Evolutionary conservation across 371 early-diverging fungal species (phyloP), one percentile per base, ranked within the genome.

Genomic region (Rhizopus delemar): DNA sequence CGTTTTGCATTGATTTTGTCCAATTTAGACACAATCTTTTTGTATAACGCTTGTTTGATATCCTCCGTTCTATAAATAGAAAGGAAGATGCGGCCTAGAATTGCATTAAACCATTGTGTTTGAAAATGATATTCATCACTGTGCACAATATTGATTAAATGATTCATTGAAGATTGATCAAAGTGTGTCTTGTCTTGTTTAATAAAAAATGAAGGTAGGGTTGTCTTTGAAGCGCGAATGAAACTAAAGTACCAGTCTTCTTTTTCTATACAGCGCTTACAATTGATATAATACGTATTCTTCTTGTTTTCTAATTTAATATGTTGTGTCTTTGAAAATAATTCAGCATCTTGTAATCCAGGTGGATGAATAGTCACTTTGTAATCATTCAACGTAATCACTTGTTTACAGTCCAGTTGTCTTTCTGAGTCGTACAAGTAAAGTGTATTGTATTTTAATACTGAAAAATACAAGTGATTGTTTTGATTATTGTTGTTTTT

Each of bases 101-200:
- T 78, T 0, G 93, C 93, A 70, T 96, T 96, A 53, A 96, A 83
- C 96, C 96, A 95, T 51, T 89, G 88, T 13, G 84, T 85, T 41
- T 86, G 78, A 39, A 80, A 80, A 59, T 88, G 84, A 52, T 81
- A 81, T 59, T 84, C 86, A 70, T 82, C 80, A 53, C 79, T 87
- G 63, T 77, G 85, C 51, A 88, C 74, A 52, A 69, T 73, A n/a
- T 70, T 73, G 31, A 85, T 80, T 51, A 85, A 67, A 41, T 81
- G 73, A 60, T 80, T 73, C 63, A 87, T 78, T 2, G 84, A 84
- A 29, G 69, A 63, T 13, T 69, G 71, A 56, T 87, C 85, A 61
- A 85, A 84, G 9, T 74, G 72, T 0, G 80, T 75, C 34, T 69
- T 72, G 60, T 81, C 76, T 46, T 66, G 68, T 33, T 39, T 49